Conservation (phyloP, 768 basidiomycete species). For the Pleurotus pulmonarius region DNA sequence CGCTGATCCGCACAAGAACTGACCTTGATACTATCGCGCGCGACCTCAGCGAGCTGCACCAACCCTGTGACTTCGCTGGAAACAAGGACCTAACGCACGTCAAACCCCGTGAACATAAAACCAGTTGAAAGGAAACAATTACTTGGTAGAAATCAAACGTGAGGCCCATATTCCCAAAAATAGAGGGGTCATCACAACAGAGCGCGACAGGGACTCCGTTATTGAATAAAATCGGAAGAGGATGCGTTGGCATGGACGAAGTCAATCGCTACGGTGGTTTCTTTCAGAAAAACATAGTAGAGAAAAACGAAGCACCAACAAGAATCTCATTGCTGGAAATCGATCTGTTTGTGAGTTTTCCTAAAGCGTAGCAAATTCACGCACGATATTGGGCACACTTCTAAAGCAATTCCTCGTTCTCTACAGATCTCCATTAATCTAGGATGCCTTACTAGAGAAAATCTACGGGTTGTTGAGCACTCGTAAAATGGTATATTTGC, state of each 20-base stretch:
- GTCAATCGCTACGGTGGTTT: constrained; percentile 51
- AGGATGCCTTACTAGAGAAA: constrained; percentile 75
- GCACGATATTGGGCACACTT: constrained; percentile 81
- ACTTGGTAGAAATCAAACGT: constrained; percentile 81
- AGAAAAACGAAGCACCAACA: constrained; percentile 28
- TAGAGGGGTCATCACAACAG: constrained; percentile 71
- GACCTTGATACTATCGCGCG: constrained; percentile 64
- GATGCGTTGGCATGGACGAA: constrained; percentile 79
- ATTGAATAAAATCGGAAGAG: constrained; percentile 67
- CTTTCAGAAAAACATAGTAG: background rate
- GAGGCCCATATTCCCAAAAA: constrained; percentile 76
- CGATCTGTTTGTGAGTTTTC: background rate
- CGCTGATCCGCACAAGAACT: constrained; percentile 1
- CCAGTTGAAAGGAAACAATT: constrained; percentile 6
- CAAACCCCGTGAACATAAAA: background rate
- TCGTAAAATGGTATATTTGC: background rate
- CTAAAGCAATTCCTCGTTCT: constrained; percentile 59
- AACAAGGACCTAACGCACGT: constrained; percentile 48
- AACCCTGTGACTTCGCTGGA: constrained; percentile 66
- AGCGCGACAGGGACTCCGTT: constrained; percentile 70
- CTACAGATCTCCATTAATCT: constrained; percentile 65
- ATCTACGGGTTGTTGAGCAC: constrained; percentile 33
- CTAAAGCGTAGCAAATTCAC: constrained; percentile 20
- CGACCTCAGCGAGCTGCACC: constrained; percentile 56
- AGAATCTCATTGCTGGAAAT: constrained; percentile 64